Base-by-base conservation (phyloP, 805 yeast genomes). In the Candida odintsovae region DNA sequence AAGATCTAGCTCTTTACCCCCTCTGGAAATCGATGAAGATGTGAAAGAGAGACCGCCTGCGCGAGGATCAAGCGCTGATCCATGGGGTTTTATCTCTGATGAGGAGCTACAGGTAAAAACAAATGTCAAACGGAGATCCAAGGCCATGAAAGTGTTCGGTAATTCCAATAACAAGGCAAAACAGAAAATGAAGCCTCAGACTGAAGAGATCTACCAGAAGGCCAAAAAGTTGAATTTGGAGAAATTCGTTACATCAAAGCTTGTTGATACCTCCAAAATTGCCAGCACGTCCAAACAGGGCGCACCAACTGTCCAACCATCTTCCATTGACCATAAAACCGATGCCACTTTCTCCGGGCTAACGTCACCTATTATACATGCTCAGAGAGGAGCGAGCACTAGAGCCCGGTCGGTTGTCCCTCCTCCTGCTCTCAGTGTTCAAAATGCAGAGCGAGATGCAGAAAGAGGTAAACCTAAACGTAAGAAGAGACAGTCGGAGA, bases 41-140 rank as follows among this genome's bases (percentile, higher is more conserved):
- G 19, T 33, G 20, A 33, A 33, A 8, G 36, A 16, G 20, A 16
- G 10, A 18, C 8, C 36, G 3, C 20, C 18, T 4, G 12, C 11
- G 36, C 36, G 36, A 3, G 20, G 36, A 11, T 33, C 36, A 33
- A 33, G 36, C 11, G 37, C 36, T 21, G 61, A 59, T 43, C 46
- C 56, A 36, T 59, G 64, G 64, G 61, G 56, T 38, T 49, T 59
- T 33, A 52, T 45, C 6, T 50, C 56, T 6, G 53, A 50, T 41
- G 50, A 38, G 2, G 45, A 38, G 15, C 40, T 36, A 7, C n/a
- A 22, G 9, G 40, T 40, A 10, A 40, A 28, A 18, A n/a, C 41
- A 0, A 22, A 9, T 3, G 6, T 13, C n/a, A 42, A 20, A 21
- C 20, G 25, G 21, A 49, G 33, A 42, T 37, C 44, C 6, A 53